Conservation (phyloP, 2,329 filamentous ascomycete genomes). For the Fusarium chaquense region DNA sequence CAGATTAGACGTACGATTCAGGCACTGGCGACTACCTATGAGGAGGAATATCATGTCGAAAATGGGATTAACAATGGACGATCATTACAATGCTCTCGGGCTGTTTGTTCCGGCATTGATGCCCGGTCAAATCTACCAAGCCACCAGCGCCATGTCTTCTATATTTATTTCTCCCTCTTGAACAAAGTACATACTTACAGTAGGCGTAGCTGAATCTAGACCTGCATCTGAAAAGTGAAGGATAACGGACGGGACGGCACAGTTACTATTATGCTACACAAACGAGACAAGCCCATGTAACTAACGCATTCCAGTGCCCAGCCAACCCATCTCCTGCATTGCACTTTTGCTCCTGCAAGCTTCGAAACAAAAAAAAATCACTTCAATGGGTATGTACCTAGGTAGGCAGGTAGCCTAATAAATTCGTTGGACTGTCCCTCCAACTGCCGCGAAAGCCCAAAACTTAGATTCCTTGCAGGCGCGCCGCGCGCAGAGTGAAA, state of each 20-base stretch:
- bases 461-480: conserved; percentile 17
- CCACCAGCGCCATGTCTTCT: conserved; percentile 27
- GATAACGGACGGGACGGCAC: conserved; percentile 38
- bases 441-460: conserved; percentile 21
- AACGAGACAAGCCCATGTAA: not conserved
- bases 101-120: conserved; percentile 16
- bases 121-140: conserved; percentile 1
- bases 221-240: conserved; percentile 27
- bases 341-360: conserved; percentile 28
- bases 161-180: not conserved
- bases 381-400: not conserved
- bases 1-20: not conserved
- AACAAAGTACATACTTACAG: not conserved
- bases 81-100: conserved; percentile 2
- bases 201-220: conserved; percentile 16
- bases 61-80: not conserved
- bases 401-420: not conserved
- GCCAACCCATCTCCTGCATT: not conserved
- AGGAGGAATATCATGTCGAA: not conserved
- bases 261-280: not conserved
- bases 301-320: conserved; percentile 7
- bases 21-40: not conserved
- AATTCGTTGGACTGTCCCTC: not conserved
- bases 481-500: conserved; percentile 7
- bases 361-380: not conserved